phyloP scores from a whole-genome alignment of 495 filamentous ascomycete genomes.

The Aspergillus cristatus region DNA sequence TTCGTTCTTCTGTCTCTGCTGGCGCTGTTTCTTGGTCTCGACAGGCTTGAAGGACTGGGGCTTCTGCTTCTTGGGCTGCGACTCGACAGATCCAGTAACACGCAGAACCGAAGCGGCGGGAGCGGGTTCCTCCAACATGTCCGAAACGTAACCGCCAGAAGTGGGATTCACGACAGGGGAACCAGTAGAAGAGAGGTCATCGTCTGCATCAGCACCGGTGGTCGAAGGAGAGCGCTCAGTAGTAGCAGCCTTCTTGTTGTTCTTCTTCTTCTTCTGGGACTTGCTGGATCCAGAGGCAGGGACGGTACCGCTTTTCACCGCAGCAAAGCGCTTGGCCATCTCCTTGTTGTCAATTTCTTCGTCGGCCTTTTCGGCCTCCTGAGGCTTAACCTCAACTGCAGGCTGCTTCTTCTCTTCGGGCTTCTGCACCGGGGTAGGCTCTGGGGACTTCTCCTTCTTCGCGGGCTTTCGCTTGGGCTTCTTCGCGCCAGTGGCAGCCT shows the following conservation, averaged over 20 bases:
- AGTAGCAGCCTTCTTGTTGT: constrained; percentile 14
- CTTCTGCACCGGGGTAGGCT: constrained; percentile 19
- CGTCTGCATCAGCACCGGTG: constrained; percentile 71
- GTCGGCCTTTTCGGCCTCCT: constrained; percentile 39
- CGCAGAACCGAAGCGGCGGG: constrained; percentile 67
- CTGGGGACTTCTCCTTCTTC: constrained; percentile 19
- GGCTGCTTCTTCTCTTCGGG: constrained; percentile 22
- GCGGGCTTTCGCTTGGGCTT: constrained; percentile 33
- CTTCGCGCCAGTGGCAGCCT: constrained; percentile 23
- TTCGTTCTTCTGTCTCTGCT: constrained; percentile 76
- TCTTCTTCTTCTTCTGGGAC: constrained; percentile 53
- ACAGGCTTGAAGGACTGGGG: constrained; percentile 43
- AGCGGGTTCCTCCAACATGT: constrained; percentile 74
- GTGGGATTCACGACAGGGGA: constrained; percentile 49
- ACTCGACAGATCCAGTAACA: constrained; percentile 55
- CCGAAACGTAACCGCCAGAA: constrained; percentile 55
- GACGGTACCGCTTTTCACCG: constrained; percentile 51
- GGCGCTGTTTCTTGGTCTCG: constrained; percentile 86
- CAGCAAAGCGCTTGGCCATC: constrained; percentile 62
- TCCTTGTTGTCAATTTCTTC: constrained; percentile 58
- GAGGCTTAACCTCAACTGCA: constrained; percentile 28
- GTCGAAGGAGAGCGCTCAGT: constrained; percentile 51
- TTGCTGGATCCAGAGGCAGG: constrained; percentile 24
- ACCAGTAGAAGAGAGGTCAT: constrained; percentile 55
- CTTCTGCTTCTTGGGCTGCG: constrained; percentile 56